A percentile compares a stretch with the other conserved stretches of the same genome.
Conservation (phyloP, 345 rosid genomes). For the Anastatica hierochuntica region DNA sequence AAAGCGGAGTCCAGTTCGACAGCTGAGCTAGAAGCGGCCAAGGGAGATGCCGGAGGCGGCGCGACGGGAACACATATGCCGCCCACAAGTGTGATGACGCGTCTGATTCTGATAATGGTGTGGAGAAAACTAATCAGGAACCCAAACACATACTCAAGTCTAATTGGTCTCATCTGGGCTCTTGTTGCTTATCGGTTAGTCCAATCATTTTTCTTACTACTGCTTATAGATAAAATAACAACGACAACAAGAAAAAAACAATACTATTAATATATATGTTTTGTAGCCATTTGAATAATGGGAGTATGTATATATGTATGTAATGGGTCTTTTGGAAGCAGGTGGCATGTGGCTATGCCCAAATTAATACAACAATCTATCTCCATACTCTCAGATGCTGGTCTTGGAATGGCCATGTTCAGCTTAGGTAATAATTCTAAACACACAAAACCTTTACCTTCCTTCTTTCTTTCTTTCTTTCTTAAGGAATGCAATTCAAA, state of each 20-base stretch:
- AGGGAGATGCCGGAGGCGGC: slow-evolving; percentile 24
- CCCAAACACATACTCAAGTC: slow-evolving; percentile 95
- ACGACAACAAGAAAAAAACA: not conserved
- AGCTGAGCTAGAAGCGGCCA: slow-evolving; percentile 46
- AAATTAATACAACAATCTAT: slow-evolving; percentile 65
- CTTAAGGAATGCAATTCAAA: no score
- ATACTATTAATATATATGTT: not conserved
- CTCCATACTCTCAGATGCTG: slow-evolving; percentile 94
- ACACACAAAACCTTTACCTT: not conserved
- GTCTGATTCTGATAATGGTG: slow-evolving; percentile 89
- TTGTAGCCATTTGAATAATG: not conserved
- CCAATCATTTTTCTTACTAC: not conserved
- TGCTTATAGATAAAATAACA: not conserved
- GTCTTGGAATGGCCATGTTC: slow-evolving; percentile 99
- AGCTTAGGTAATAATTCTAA: slow-evolving; percentile 57
- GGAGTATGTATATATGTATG: not conserved
- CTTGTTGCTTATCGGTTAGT: slow-evolving; percentile 72
- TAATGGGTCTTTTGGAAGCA: slow-evolving; percentile 26
- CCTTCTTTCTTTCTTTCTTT: not conserved
- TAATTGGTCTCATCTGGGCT: slow-evolving; percentile 82
- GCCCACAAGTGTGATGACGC: slow-evolving; percentile 89
- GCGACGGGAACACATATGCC: slow-evolving; percentile 49
- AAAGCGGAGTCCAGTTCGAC: slow-evolving; percentile 54
- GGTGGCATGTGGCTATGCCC: slow-evolving; percentile 96
- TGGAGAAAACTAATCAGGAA: slow-evolving; percentile 94